phyloP scores from a whole-genome alignment of 495 filamentous ascomycete genomes.

The Podospora pseudocomata region DNA sequence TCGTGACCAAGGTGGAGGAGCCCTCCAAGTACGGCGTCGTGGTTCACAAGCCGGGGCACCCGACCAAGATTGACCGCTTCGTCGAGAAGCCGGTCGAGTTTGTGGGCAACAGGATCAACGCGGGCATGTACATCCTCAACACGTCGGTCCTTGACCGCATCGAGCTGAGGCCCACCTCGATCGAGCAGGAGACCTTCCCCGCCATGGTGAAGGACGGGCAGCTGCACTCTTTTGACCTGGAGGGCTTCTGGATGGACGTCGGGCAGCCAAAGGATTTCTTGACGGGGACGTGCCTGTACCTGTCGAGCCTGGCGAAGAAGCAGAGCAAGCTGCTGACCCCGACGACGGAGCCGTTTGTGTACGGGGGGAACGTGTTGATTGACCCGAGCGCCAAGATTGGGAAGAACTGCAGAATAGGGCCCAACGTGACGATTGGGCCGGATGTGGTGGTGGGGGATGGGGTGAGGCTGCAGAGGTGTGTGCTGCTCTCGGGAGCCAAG shows the following conservation, averaged over 20 bases:
- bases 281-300: conserved; percentile 92
- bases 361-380: conserved; percentile 95
- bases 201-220: conserved; percentile 86
- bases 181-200: conserved; percentile 99
- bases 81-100: conserved; percentile 99
- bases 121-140: conserved; percentile 98
- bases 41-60: conserved; percentile 92
- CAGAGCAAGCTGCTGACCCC: conserved; percentile 80
- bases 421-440: conserved; percentile 95
- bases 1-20: conserved; percentile 99
- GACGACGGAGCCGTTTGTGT: conserved; percentile 71
- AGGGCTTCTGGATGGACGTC: conserved; percentile 99
- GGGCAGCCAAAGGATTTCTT: conserved; percentile 99
- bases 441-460: conserved; percentile 94
- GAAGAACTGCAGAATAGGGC: conserved; percentile 97
- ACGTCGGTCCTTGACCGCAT: conserved; percentile 86
- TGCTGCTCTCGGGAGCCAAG: conserved; percentile 82
- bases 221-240: conserved; percentile 95
- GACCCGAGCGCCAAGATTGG: conserved; percentile 95
- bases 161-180: conserved; percentile 96
- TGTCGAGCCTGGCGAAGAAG: conserved; percentile 83
- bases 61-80: conserved; percentile 94
- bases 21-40: conserved; percentile 98
- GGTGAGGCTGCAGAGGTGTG: conserved; percentile 90
- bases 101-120: conserved; percentile 99